Percentiles rank a stretch among this genome's conserved stretches.
Evolutionary conservation across 805 yeast genomes (phyloP).

Genomic region (Hanseniaspora vineae): DNA sequence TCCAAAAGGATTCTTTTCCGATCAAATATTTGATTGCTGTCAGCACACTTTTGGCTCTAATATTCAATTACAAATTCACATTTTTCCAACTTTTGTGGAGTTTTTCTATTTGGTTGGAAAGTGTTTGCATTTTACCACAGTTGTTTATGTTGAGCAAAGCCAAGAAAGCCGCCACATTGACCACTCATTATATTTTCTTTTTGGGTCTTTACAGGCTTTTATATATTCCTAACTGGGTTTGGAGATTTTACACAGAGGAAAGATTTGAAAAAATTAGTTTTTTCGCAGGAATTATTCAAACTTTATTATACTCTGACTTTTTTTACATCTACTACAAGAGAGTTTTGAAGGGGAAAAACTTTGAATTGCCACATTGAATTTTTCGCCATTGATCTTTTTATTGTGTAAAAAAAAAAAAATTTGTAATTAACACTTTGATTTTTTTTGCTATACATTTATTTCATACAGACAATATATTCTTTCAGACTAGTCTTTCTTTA

Average conservation of each 20-base stretch:
- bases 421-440: no score
- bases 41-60: constrained; percentile 40
- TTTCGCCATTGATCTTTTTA: background rate
- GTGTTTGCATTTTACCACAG: constrained; percentile 88
- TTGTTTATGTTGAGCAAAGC: constrained; percentile 78
- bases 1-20: constrained; percentile 62
- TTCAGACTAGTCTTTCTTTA: constrained; percentile 61
- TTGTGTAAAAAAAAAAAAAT: background rate
- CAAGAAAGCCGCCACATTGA: constrained; percentile 78
- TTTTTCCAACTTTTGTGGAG: constrained; percentile 66
- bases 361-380: constrained; percentile 45
- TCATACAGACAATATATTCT: background rate
- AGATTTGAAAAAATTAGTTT: constrained; percentile 57
- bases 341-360: constrained; percentile 68
- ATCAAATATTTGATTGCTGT: constrained; percentile 58
- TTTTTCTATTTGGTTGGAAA: constrained; percentile 84
- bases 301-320: constrained; percentile 84
- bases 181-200: constrained; percentile 88
- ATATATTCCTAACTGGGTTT: constrained; percentile 91
- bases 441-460: no score
- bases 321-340: constrained; percentile 78
- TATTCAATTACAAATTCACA: constrained; percentile 56
- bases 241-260: constrained; percentile 57
- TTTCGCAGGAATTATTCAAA: constrained; percentile 73
- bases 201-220: constrained; percentile 81